Evolutionary conservation across 768 basidiomycete species (phyloP), one percentile per base, ranked within the genome.

Genomic region (Lactifluus echinatus): DNA sequence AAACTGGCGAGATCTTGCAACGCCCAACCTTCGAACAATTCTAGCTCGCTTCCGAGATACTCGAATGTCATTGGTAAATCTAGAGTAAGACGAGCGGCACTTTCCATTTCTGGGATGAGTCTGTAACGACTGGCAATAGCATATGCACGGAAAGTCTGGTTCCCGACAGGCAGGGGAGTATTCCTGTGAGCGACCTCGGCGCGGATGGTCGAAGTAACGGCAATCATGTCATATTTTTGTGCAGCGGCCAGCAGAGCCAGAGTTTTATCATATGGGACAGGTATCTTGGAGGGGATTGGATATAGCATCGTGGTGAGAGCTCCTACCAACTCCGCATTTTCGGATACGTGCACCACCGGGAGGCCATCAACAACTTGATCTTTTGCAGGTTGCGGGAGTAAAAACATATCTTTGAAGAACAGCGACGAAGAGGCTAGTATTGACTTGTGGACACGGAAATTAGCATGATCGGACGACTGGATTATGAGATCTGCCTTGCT

Each of bases 141-240:
- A 53, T 60, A 65, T 2, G 59, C 50, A 15, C 59, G 64, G 37
- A 59, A 56, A 2, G 61, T 44, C 26, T 59, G 14, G 19, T 12
- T 0, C 42, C 42, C 42, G 51, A 51, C 55, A 15, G 6, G 6
- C n/a, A 17, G 12, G 26, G 46, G 47, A 43, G 39, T 6, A 0
- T 8, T 15, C 15, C 14, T 36, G 45, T 24, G 19, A 39, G 37
- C 15, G 23, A 51, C 19, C 21, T 50, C 33, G 17, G 33, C 45
- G 10, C 50, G 44, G 24, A 55, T 59, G 10, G 14, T n/a, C 21
- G 28, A 36, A 15, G 28, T 28, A 33, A 57, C 36, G 37, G 31
- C 24, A 21, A 10, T 26, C 59, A 69, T 64, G 8, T 66, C 51
- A 52, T 68, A 69, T 50, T 69, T 69, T 24, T 45, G 33, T 2